phyloP scores from a whole-genome alignment of 2,329 filamentous ascomycete species.

The Fusarium clavum region DNA sequence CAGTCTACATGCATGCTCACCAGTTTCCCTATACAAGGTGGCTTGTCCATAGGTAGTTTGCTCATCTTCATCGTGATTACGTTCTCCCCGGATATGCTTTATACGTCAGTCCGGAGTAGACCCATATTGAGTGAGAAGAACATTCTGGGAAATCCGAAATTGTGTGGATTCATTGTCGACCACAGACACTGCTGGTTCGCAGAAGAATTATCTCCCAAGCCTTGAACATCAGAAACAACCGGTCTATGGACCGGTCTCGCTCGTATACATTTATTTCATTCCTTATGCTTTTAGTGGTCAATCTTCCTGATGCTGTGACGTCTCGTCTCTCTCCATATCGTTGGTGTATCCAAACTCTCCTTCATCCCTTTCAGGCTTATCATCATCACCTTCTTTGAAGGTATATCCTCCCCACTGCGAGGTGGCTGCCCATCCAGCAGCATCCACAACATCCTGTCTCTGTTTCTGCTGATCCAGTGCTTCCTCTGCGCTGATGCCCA shows the following conservation, averaged over 20 bases:
- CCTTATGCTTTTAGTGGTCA: background rate
- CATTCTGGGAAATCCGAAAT: background rate
- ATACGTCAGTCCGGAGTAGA: conserved; percentile 10
- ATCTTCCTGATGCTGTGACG: background rate
- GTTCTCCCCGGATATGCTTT: conserved; percentile 1
- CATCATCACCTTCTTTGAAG: conserved; percentile 49
- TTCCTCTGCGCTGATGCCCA: conserved; percentile 57
- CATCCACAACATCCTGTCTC: conserved; percentile 56
- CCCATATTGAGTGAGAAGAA: background rate
- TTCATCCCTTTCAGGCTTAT: background rate
- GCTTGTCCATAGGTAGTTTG: background rate
- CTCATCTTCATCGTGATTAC: background rate
- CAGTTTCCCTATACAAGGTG: background rate
- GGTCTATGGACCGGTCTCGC: background rate
- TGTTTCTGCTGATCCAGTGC: conserved; percentile 56
- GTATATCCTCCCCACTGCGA: conserved; percentile 64
- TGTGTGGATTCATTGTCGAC: background rate
- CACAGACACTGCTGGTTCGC: background rate
- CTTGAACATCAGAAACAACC: background rate
- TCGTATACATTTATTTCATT: background rate
- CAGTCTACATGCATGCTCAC: background rate
- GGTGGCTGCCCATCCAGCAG: conserved; percentile 59
- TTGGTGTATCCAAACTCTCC: background rate
- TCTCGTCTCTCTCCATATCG: background rate
- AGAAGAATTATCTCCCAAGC: background rate